A percentile compares a stretch with the other conserved stretches of the same genome.
Evolutionary conservation across 164 flowering plant species (phyloP).

Genomic region (Vitis rupestris): DNA sequence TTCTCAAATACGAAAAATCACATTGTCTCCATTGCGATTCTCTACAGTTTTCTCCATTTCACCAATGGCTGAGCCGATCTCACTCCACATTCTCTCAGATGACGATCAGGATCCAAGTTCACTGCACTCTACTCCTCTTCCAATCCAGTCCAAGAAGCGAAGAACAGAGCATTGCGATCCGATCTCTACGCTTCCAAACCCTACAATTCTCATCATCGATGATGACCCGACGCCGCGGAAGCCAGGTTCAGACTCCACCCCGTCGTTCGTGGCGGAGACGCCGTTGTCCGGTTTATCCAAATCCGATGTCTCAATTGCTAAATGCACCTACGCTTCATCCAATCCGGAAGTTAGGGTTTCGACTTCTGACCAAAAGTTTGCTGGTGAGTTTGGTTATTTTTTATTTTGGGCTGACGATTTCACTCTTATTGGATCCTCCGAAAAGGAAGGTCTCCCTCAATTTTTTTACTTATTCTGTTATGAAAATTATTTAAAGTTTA

Average conservation of each 20-base stretch:
- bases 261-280: conserved; percentile 43
- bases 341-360: conserved; percentile 24
- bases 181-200: conserved; percentile 12
- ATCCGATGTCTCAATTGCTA: conserved; percentile 38
- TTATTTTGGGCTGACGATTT: neutral
- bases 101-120: conserved; percentile 19
- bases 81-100: conserved; percentile 29
- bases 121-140: conserved; percentile 19
- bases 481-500: no score
- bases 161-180: conserved; percentile 8
- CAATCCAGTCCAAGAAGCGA: conserved; percentile 32
- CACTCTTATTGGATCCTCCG: no score
- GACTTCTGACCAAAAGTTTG: conserved; percentile 8
- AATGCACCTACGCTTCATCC: conserved; percentile 22
- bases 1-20: no score
- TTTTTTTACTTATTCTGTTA: no score
- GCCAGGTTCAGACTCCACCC: conserved; percentile 12
- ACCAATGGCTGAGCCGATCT: conserved; percentile 31
- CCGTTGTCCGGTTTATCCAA: conserved; percentile 26
- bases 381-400: conserved; percentile 16
- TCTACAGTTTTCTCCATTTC: no score
- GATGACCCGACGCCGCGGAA: conserved; percentile 49
- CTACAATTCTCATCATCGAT: conserved; percentile 34
- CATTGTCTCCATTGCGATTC: no score
- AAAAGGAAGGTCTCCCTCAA: no score